Evolutionary conservation across 2,329 filamentous ascomycete species (phyloP).

Genomic region (Cladosporium cucumerinum): DNA sequence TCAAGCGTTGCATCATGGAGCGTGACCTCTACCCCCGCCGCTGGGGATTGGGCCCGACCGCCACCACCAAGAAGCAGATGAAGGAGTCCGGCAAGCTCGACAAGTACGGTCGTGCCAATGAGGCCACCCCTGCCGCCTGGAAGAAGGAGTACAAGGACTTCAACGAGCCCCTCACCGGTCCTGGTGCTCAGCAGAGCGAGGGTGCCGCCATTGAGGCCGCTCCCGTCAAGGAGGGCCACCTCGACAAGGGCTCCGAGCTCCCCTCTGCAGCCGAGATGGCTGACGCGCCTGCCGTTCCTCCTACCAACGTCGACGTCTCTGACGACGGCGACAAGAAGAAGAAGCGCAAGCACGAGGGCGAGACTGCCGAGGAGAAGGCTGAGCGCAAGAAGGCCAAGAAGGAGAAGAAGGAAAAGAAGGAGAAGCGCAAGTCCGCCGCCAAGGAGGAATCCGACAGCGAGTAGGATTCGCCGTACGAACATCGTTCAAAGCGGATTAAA

Average conservation of each 20-base stretch:
- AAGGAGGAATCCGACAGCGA: constrained; percentile 42
- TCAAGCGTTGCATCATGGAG: constrained; percentile 99
- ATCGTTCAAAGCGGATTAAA: neutral
- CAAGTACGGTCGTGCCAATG: constrained; percentile 92
- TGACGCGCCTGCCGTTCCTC: constrained; percentile 28
- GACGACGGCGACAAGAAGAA: constrained; percentile 41
- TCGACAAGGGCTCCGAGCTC: constrained; percentile 37
- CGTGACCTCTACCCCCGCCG: constrained; percentile 92
- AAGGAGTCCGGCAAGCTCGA: constrained; percentile 97
- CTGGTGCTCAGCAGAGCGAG: constrained; percentile 22
- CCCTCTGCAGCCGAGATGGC: constrained; percentile 39
- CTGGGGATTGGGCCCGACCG: constrained; percentile 93
- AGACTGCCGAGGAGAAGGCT: constrained; percentile 37
- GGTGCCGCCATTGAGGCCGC: constrained; percentile 34
- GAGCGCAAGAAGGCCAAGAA: constrained; percentile 66
- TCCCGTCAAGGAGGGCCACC: constrained; percentile 35
- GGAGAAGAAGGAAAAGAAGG: constrained; percentile 75
- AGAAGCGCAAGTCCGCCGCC: constrained; percentile 38
- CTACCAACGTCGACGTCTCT: constrained; percentile 22
- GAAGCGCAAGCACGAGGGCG: constrained; percentile 48
- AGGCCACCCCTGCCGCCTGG: constrained; percentile 92
- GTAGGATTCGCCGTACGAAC: constrained; percentile 17
- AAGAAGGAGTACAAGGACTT: constrained; percentile 90
- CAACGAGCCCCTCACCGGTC: constrained; percentile 47
- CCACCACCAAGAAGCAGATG: constrained; percentile 98